Base-by-base conservation (phyloP, 2,329 filamentous ascomycete genomes). In the Aspergillus jensenii region DNA sequence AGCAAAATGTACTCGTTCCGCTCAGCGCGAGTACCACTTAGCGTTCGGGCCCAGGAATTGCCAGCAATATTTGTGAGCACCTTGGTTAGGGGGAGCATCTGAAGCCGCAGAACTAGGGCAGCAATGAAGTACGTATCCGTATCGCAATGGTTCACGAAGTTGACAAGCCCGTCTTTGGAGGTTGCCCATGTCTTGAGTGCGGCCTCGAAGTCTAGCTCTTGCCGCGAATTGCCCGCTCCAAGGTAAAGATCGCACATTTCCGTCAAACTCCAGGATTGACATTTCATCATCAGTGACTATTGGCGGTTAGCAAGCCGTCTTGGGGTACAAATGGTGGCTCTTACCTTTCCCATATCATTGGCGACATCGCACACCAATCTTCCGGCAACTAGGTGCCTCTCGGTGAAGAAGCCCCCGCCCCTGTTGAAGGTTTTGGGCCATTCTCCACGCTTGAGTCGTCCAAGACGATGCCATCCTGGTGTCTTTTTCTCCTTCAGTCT, bases 1-100 rank as follows among this genome's bases (percentile, higher is more conserved):
- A 99, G 84, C 71, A 99, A 71, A 91, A 99, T 99, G 82, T 96
- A 99, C 78, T 99, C 95, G 77, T 99, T 99, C 37, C 95, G 90
- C 79, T 99, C 95, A 8, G 95, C 95, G 71, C 95, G 89, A 19
- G 95, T 99, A 75, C 95, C 95, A 39, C 91, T 97, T 41, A 99
- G 80, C 2, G 95, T 99, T 71, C 95, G 87, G 55, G 93, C 93
- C 95, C 95, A 99, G 1, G 95, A 98, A 75, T 99, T 99, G 66
- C 95, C 95, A 61, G 95, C 95, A 73, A 99, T 81, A 68, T 98
- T 98, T 14, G 95, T 99, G 62, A 99, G 81, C 49, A 97, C 90
- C 74, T 97, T 98, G 21, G 93, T 96, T 54, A 99, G 79, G 14
- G 95, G 91, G 45, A 99, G 82, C 80, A 99, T 90, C 75, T 99